phyloP scores from a whole-genome alignment of 1,284 basidiomycete species.

The Ganoderma lingzhi region DNA sequence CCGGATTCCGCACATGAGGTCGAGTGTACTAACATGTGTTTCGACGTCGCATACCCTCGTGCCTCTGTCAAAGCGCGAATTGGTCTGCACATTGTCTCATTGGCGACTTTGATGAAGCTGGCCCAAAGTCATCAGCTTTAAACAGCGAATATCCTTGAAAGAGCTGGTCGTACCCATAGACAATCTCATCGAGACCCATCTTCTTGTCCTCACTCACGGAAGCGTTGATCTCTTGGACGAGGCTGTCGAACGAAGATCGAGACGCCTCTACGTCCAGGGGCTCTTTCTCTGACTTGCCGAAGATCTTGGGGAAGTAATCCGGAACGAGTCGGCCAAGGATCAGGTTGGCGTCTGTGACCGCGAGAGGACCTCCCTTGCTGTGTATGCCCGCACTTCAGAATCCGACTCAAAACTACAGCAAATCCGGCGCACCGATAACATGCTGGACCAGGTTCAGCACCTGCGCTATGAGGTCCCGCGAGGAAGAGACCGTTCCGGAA shows the following conservation, averaged over 20 bases:
- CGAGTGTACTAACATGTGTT: constrained; percentile 71
- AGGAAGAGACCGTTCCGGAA: constrained; percentile 86
- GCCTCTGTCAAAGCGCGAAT: constrained; percentile 94
- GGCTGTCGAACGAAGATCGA: constrained; percentile 64
- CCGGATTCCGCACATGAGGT: neutral
- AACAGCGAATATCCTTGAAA: neutral
- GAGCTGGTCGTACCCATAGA: constrained; percentile 71
- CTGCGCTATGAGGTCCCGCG: constrained; percentile 87
- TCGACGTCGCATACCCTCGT: constrained; percentile 84
- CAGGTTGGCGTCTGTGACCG: constrained; percentile 89
- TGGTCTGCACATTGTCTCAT: constrained; percentile 93
- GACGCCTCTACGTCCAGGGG: constrained; percentile 81
- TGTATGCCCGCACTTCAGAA: constrained; percentile 25
- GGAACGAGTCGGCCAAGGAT: constrained; percentile 86
- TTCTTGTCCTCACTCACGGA: constrained; percentile 55
- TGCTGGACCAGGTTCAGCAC: constrained; percentile 85
- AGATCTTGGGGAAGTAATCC: constrained; percentile 88
- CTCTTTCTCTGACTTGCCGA: constrained; percentile 87
- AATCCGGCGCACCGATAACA: constrained; percentile 70
- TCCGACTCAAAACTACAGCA: neutral
- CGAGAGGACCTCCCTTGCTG: constrained; percentile 86
- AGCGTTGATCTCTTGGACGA: constrained; percentile 75
- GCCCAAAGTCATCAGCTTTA: neutral
- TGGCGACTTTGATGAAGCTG: constrained; percentile 89
- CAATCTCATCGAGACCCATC: constrained; percentile 84